These are phyloP conservation scores for Pneumocystis murina DNA, from an alignment of 1,139 yeast species.

Conservation along the genomic window DNA sequence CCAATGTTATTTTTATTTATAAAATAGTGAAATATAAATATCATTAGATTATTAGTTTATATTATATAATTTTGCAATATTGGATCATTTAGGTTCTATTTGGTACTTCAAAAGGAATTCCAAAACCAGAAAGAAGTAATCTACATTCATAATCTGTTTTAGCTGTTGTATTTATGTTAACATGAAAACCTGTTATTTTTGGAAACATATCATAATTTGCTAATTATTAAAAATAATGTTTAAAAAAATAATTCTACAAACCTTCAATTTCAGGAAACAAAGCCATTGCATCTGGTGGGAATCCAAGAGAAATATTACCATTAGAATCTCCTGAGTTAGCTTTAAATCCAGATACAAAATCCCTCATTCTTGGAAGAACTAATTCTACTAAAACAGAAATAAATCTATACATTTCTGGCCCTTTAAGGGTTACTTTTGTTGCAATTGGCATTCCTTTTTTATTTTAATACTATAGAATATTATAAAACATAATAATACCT, in stretches of 20 bases:
- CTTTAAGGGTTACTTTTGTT: conserved; percentile 63
- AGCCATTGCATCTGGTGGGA: conserved; percentile 60
- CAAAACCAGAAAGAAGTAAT: conserved; percentile 2
- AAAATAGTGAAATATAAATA: background rate
- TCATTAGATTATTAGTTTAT: background rate
- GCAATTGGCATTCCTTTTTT: conserved; percentile 54
- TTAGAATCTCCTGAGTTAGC: conserved; percentile 64
- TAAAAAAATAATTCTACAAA: background rate
- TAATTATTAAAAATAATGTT: background rate
- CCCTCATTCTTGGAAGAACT: conserved; percentile 85
- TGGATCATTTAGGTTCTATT: background rate
- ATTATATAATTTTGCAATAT: background rate
- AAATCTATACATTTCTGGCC: conserved; percentile 77
- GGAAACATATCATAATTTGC: conserved; percentile 1
- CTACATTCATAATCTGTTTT: background rate
- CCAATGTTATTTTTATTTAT: background rate
- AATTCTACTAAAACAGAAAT: conserved; percentile 74
- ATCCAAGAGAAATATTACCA: conserved; percentile 79
- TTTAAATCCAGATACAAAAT: conserved; percentile 56
- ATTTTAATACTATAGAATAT: background rate
- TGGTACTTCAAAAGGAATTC: background rate
- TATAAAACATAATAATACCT: conserved; percentile 27
- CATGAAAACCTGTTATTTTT: background rate
- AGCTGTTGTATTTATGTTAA: background rate
- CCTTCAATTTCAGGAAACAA: conserved; percentile 81